Evolutionary conservation across 305 asterid species (phyloP), one percentile per base, ranked within the genome.

Genomic region (Fraxinus velutina): DNA sequence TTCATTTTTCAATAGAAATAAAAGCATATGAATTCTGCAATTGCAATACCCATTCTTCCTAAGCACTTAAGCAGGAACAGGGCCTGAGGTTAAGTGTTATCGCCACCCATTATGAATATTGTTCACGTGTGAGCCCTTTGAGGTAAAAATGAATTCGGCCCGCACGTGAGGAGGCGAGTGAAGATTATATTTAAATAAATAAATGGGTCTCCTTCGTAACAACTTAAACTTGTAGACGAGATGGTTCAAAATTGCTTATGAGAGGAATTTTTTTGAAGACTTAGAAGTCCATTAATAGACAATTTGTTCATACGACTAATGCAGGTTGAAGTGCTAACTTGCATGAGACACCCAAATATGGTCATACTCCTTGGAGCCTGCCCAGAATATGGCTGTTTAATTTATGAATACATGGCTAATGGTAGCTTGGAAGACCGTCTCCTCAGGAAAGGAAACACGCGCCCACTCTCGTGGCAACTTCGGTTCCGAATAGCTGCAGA

Each of bases 311-410:
- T 19, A 57, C 29, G 29, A 4, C 68, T 55, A 83, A 80, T 71
- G 71, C 86, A 94, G 97, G 92, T 94, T 79, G 95, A 93, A 87
- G 97, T 94, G 36, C 81, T 93, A 72, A 93, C 95, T 78, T 89
- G 97, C 84, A 89, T 94, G 96, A 88, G 98, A 77, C 98, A 93
- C 86, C 98, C 98, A 8, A 86, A 94, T 73, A 86, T 94, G 95
- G 98, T 94, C 36, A 88, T 94, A 17, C 92, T 94, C 55, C 95
- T 94, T 1, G 98, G 98, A 72, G 98, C 97, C 1, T 94, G 98
- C 80, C 98, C 97, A 0, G 98, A 94, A 57, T 92, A 92, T 68
- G 98, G 98, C 4, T 94, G 98, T 62, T 82, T 94, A 73, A 96
- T 94, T 0, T 94, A 93, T 17, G 97, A 94, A 81, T 92, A 90